phyloP scores from a whole-genome alignment of 75 land plant genomes.

The Cunninghamia lanceolata region DNA sequence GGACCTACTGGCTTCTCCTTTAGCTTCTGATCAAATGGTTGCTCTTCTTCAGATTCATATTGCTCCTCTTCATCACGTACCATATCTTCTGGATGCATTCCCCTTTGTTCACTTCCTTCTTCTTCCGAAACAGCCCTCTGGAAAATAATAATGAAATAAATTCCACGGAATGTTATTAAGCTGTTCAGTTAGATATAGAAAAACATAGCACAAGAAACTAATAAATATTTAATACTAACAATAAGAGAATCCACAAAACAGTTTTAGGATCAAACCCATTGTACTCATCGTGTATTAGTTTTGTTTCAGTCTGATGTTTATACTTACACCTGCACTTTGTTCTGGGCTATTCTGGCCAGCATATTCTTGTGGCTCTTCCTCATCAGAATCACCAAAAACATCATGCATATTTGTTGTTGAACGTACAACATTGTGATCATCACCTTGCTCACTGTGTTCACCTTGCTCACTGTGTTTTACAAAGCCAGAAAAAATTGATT shows the following conservation, averaged over 20 bases:
- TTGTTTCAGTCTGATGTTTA: not conserved
- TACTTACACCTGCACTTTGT: conserved; percentile 41
- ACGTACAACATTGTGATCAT: conserved; percentile 32
- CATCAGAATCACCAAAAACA: conserved; percentile 98
- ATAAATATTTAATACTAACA: not conserved
- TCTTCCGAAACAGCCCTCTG: conserved; percentile 78
- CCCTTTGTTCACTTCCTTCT: conserved; percentile 60
- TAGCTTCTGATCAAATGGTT: conserved; percentile 44
- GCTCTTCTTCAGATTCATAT: conserved; percentile 91
- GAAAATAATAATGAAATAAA: conserved; percentile 2
- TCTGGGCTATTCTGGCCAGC: conserved; percentile 37
- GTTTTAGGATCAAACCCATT: not conserved
- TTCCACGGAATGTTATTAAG: not conserved
- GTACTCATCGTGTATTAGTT: not conserved
- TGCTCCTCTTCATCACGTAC: conserved; percentile 74
- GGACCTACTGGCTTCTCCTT: conserved; percentile 93
- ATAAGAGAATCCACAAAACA: not conserved
- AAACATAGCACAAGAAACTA: not conserved
- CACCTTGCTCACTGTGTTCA: conserved; percentile 55
- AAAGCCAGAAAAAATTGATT: not conserved
- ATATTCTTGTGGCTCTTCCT: conserved; percentile 74
- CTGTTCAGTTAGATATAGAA: not conserved
- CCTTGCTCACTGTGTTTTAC: conserved; percentile 44
- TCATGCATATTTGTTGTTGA: conserved; percentile 72
- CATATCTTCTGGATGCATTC: conserved; percentile 64